A percentile compares a stretch with the other conserved stretches of the same genome.
Evolutionary conservation across 2,329 filamentous ascomycete genomes (phyloP).

Genomic region (Nemania sp.): DNA sequence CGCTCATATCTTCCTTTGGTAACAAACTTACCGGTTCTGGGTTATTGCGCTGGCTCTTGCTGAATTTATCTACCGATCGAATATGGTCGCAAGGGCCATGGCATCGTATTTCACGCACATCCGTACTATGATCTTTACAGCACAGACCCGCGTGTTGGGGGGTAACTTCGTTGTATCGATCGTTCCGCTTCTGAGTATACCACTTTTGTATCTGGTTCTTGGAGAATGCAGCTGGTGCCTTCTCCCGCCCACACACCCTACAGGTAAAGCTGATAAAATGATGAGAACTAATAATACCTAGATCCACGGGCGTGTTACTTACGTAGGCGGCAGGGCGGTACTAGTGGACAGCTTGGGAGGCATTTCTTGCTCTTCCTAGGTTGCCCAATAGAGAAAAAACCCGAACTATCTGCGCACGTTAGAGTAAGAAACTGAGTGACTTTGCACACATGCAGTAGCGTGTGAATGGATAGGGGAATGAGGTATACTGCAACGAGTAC

Average conservation of each 20-base stretch:
- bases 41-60: constrained; percentile 50
- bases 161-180: constrained; percentile 20
- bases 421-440: neutral
- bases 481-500: neutral
- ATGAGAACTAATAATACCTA: constrained; percentile 16
- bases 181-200: constrained; percentile 31
- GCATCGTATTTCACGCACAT: constrained; percentile 42
- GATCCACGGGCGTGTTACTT: constrained; percentile 11
- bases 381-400: neutral
- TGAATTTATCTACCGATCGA: constrained; percentile 50
- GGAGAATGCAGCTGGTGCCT: constrained; percentile 28
- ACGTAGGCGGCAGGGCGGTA: constrained; percentile 28
- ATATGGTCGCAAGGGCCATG: constrained; percentile 51
- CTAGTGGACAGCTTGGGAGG: neutral
- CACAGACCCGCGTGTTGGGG: constrained; percentile 31
- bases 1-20: neutral
- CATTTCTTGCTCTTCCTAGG: constrained; percentile 16
- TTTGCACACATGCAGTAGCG: neutral
- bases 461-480: neutral
- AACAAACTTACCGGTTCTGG: constrained; percentile 47
- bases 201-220: constrained; percentile 36
- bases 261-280: constrained; percentile 33
- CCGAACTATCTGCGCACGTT: neutral
- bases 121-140: constrained; percentile 30
- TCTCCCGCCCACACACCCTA: constrained; percentile 28